phyloP scores from a whole-genome alignment of 208 protist species.

The Acanthamoeba sp. region DNA sequence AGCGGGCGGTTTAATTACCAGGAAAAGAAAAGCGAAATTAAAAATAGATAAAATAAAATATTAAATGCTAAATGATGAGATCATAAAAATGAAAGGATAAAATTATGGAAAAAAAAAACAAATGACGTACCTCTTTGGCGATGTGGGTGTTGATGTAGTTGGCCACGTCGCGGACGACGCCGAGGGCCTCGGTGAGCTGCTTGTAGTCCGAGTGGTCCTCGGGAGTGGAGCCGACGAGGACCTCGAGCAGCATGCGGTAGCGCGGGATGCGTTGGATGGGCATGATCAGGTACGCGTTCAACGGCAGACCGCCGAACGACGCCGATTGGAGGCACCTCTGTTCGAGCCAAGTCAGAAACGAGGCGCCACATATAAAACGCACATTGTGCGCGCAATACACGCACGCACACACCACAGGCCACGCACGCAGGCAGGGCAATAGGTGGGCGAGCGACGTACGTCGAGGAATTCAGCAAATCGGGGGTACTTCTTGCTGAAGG shows the following conservation, averaged over 20 bases:
- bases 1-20: background rate
- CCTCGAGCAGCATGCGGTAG: constrained; percentile 39
- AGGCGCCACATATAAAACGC: background rate
- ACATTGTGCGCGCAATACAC: background rate
- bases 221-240: background rate
- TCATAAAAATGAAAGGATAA: too few species aligned
- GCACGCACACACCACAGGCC: background rate
- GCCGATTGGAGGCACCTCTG: background rate
- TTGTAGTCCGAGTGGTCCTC: constrained; percentile 16
- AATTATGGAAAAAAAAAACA: background rate
- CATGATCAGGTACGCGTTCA: constrained; percentile 40
- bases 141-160: constrained; percentile 51
- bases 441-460: background rate
- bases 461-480: background rate
- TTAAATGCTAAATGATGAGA: too few species aligned
- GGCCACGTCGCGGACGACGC: background rate
- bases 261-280: constrained; percentile 45
- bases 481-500: constrained; percentile 12
- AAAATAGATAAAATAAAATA: too few species aligned
- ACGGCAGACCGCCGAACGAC: background rate
- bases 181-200: constrained; percentile 13
- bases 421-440: too few species aligned
- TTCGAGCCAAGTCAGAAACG: background rate
- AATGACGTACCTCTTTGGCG: constrained; percentile 15
- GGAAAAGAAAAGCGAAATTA: background rate